A percentile compares a stretch with the other conserved stretches of the same genome.
phyloP scores from a whole-genome alignment of 768 basidiomycete species.

The Termitomyces sp. region DNA sequence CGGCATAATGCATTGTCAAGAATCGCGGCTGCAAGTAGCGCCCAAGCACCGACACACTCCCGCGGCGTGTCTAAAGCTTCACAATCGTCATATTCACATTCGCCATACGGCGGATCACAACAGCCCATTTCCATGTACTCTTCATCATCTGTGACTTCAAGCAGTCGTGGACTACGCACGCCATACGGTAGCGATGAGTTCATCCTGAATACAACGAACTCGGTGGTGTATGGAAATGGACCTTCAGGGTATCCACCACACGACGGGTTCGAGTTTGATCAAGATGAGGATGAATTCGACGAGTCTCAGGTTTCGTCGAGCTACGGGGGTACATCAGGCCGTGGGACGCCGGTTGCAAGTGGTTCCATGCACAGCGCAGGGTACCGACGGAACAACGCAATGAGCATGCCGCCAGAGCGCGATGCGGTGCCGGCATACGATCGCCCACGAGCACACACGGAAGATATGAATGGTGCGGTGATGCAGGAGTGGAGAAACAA shows the following conservation, averaged over 20 bases:
- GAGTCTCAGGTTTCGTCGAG: slow-evolving; percentile 56
- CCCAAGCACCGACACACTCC: slow-evolving; percentile 31
- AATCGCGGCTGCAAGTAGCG: slow-evolving; percentile 44
- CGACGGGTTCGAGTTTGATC: slow-evolving; percentile 69
- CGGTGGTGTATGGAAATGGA: slow-evolving; percentile 29
- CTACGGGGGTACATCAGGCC: slow-evolving; percentile 46
- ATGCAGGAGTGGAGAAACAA: slow-evolving; percentile 63
- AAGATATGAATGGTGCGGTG: slow-evolving; percentile 57
- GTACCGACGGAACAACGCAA: slow-evolving; percentile 49
- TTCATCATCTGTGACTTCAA: slow-evolving; percentile 17
- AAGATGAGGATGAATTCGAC: slow-evolving; percentile 70
- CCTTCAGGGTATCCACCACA: slow-evolving; percentile 54
- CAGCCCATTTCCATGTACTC: slow-evolving; percentile 28
- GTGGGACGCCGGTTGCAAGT: slow-evolving; percentile 60
- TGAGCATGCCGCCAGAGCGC: slow-evolving; percentile 54
- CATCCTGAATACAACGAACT: slow-evolving; percentile 19
- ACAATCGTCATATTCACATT: slow-evolving; percentile 11
- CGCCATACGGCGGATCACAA: slow-evolving; percentile 19
- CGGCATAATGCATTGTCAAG: slow-evolving; percentile 43
- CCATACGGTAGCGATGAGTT: slow-evolving; percentile 36
- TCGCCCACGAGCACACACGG: slow-evolving; percentile 62
- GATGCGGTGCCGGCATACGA: slow-evolving; percentile 42
- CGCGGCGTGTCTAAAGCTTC: slow-evolving; percentile 30
- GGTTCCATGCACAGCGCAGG: slow-evolving; percentile 18
- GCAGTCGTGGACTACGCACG: slow-evolving; percentile 24